Evolutionary conservation across 2,329 filamentous ascomycete genomes (phyloP).

Genomic region (Hymenoscyphus salicellus): DNA sequence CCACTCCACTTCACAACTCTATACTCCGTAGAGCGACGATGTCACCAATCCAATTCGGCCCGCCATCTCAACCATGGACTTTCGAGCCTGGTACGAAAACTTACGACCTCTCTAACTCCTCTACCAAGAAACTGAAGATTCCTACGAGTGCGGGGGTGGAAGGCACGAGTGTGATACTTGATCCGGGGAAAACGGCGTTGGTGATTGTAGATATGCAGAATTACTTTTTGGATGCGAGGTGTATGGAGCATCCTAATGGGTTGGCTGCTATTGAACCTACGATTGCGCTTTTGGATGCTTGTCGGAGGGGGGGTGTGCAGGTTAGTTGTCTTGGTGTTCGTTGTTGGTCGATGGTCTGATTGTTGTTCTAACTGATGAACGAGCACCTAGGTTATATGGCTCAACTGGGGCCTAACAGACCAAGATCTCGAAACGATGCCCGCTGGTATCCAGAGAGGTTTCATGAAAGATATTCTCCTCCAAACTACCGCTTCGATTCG

Average conservation of each 20-base stretch:
- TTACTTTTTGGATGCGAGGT: conserved; percentile 47
- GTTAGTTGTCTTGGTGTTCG: conserved; percentile 23
- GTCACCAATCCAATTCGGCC: conserved; percentile 20
- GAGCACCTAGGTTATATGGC: conserved; percentile 44
- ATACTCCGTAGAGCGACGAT: too few relatives aligned
- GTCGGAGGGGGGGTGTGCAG: conserved; percentile 49
- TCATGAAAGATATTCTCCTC: conserved; percentile 42
- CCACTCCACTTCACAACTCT: too few relatives aligned
- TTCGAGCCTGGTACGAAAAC: conserved; percentile 20
- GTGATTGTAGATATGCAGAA: conserved; percentile 55
- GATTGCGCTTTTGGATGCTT: conserved; percentile 43
- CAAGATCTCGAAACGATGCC: conserved; percentile 49
- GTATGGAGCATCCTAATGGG: conserved; percentile 41
- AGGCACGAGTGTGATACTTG: conserved; percentile 39
- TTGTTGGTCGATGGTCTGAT: neutral
- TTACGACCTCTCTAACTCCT: conserved; percentile 23
- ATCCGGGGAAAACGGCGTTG: conserved; percentile 43
- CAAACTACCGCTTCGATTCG: conserved; percentile 16
- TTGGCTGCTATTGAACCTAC: conserved; percentile 43
- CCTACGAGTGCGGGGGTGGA: conserved; percentile 32
- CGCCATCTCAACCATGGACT: conserved; percentile 21
- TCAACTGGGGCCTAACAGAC: conserved; percentile 58
- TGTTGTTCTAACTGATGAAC: neutral
- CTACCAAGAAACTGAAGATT: conserved; percentile 24
- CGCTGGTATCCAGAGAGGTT: conserved; percentile 47